Evolutionary conservation across 2,329 filamentous ascomycete genomes (phyloP).

Genomic region (Albophoma yamanashiensis): DNA sequence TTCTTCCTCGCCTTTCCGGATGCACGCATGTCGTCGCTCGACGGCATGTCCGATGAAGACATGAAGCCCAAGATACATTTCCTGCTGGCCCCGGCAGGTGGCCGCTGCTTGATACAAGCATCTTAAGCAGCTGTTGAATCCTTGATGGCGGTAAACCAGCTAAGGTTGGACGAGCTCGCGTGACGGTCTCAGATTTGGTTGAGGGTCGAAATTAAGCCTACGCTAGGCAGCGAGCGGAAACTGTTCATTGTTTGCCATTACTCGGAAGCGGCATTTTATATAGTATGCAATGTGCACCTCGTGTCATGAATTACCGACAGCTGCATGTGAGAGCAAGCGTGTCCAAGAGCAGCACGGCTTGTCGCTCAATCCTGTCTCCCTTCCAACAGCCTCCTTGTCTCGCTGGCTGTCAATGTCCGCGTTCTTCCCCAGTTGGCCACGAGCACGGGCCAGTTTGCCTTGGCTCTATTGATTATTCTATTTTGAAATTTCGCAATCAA

Average conservation of each 20-base stretch:
- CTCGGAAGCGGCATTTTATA: not conserved
- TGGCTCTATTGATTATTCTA: not conserved
- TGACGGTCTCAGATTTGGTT: not conserved
- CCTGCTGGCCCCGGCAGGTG: conserved; percentile 17
- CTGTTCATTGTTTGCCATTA: too few species aligned
- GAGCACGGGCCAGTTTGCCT: not conserved
- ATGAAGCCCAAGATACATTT: conserved; percentile 25
- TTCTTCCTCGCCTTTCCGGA: conserved; percentile 39
- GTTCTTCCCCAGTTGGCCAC: not conserved
- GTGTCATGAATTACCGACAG: not conserved
- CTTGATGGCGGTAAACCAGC: not conserved
- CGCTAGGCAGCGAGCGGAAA: too few species aligned
- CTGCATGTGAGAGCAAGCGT: not conserved
- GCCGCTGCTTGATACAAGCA: conserved; percentile 19
- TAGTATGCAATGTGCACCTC: not conserved
- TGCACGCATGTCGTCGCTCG: conserved; percentile 16
- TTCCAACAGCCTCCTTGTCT: not conserved
- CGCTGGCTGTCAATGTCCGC: not conserved
- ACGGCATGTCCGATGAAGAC: conserved; percentile 23
- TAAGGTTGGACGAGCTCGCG: too few species aligned
- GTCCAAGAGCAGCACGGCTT: not conserved
- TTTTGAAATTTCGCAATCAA: not conserved
- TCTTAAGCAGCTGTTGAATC: not conserved
- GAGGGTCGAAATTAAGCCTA: too few species aligned
- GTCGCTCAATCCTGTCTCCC: not conserved